Conservation (phyloP, 1,284 basidiomycete species). For the Microbotryum saponariae region DNA sequence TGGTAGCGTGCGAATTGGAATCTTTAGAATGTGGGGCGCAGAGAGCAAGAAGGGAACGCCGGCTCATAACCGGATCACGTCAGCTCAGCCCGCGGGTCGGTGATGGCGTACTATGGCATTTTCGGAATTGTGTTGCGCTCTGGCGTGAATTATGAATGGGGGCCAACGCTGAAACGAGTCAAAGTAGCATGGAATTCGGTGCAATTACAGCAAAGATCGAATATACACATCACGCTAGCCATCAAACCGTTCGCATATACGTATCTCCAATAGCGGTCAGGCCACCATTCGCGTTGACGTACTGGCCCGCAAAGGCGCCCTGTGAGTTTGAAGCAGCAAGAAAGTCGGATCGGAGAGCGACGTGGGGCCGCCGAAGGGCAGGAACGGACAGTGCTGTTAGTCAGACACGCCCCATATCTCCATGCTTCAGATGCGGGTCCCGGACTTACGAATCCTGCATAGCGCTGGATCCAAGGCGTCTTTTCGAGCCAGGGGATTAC, state of each 20-base stretch:
- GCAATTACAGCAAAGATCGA: no score
- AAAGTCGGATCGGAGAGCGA: background rate
- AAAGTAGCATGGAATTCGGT: no score
- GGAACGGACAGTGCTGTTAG: background rate
- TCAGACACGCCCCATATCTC: background rate
- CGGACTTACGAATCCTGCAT: slow-evolving; percentile 26
- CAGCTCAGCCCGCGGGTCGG: no score
- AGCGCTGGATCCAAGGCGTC: slow-evolving; percentile 19
- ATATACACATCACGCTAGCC: no score
- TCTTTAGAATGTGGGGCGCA: background rate
- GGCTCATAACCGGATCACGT: no score
- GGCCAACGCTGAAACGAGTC: no score
- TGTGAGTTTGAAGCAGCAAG: background rate
- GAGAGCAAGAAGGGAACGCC: background rate
- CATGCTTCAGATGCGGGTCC: background rate
- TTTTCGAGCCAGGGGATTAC: slow-evolving; percentile 25
- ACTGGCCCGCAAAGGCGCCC: slow-evolving; percentile 21
- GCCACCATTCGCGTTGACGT: slow-evolving; percentile 13
- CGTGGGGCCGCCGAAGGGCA: background rate
- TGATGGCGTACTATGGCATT: no score
- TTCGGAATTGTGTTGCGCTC: no score
- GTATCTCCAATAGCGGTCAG: slow-evolving; percentile 11
- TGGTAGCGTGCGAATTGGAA: background rate
- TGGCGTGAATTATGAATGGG: no score
- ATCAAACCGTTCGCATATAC: slow-evolving; percentile 10